Evolutionary conservation across 2,329 filamentous ascomycete species (phyloP).

Genomic region (Lachnellula arida): DNA sequence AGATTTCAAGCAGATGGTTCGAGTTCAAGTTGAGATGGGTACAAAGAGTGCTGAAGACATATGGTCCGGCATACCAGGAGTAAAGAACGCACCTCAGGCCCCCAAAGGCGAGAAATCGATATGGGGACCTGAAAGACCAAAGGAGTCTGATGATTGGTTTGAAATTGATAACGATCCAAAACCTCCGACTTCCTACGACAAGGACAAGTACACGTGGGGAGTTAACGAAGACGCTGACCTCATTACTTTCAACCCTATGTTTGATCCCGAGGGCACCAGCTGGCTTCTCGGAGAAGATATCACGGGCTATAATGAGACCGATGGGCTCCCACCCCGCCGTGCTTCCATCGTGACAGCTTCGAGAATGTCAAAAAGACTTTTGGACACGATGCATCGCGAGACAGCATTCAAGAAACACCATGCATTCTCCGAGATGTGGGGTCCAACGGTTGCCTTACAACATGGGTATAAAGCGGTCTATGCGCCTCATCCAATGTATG

Average conservation of each 20-base stretch:
- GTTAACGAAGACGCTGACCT: slow-evolving; percentile 87
- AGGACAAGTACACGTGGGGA: slow-evolving; percentile 81
- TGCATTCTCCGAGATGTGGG: slow-evolving; percentile 97
- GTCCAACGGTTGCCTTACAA: slow-evolving; percentile 78
- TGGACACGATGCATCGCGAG: slow-evolving; percentile 86
- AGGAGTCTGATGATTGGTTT: slow-evolving; percentile 65
- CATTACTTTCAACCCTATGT: slow-evolving; percentile 88
- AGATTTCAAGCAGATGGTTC: slow-evolving; percentile 72
- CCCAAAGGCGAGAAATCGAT: slow-evolving; percentile 56
- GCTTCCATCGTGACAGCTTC: slow-evolving; percentile 86
- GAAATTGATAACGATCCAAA: slow-evolving; percentile 66
- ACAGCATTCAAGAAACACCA: slow-evolving; percentile 80
- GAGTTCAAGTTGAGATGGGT: slow-evolving; percentile 69
- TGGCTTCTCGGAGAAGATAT: slow-evolving; percentile 82
- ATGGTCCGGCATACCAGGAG: slow-evolving; percentile 49
- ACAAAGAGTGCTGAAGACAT: slow-evolving; percentile 61
- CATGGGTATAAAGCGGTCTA: slow-evolving; percentile 92
- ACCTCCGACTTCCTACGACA: slow-evolving; percentile 68
- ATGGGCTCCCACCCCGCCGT: slow-evolving; percentile 64
- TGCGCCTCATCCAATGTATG: slow-evolving; percentile 81
- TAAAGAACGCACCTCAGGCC: slow-evolving; percentile 28
- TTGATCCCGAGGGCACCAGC: slow-evolving; percentile 80
- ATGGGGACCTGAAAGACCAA: slow-evolving; percentile 78
- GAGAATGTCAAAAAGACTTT: slow-evolving; percentile 73
- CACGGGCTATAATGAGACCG: slow-evolving; percentile 71